phyloP scores from a whole-genome alignment of 2,329 filamentous ascomycete genomes.

The Ceratocystis smalleyi region DNA sequence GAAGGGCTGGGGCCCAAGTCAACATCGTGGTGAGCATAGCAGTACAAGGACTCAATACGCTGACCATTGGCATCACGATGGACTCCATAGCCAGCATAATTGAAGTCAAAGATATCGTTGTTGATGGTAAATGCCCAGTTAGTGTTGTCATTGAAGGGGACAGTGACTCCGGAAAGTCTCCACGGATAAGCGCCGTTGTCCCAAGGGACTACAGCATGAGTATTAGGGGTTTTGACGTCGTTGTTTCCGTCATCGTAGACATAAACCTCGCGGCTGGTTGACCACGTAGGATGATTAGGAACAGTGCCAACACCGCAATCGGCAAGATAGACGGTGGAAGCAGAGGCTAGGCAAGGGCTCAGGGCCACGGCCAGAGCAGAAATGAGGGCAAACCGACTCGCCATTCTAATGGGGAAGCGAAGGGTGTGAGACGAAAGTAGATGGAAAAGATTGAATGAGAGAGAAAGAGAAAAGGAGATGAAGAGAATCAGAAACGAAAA shows the following conservation, averaged over 20 bases:
- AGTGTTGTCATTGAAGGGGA: slow-evolving; percentile 5
- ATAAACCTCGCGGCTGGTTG: slow-evolving; percentile 2
- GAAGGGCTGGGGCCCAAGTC: not conserved
- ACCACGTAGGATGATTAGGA: slow-evolving; percentile 4
- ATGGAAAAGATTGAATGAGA: not conserved
- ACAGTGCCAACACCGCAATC: slow-evolving; percentile 9
- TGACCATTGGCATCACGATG: not conserved
- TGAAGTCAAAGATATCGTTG: slow-evolving; percentile 6
- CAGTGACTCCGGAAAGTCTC: slow-evolving; percentile 7
- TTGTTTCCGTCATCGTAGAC: slow-evolving; percentile 6
- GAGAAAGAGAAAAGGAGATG: not conserved
- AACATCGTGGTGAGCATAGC: not conserved
- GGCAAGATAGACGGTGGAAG: slow-evolving; percentile 5
- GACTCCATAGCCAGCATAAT: slow-evolving; percentile 11
- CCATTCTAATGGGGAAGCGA: not conserved
- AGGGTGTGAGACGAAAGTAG: not conserved
- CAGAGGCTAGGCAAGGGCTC: not conserved
- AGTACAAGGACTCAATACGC: slow-evolving; percentile 10
- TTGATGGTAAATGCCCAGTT: slow-evolving; percentile 11
- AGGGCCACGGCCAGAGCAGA: slow-evolving; percentile 1
- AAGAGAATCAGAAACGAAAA: not conserved
- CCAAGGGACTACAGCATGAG: not conserved
- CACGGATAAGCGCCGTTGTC: slow-evolving; percentile 8
- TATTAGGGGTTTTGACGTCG: not conserved
- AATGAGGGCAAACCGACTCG: not conserved